Base-by-base conservation (phyloP, 23 red algal genomes). In the Gracilaria gracilis region DNA sequence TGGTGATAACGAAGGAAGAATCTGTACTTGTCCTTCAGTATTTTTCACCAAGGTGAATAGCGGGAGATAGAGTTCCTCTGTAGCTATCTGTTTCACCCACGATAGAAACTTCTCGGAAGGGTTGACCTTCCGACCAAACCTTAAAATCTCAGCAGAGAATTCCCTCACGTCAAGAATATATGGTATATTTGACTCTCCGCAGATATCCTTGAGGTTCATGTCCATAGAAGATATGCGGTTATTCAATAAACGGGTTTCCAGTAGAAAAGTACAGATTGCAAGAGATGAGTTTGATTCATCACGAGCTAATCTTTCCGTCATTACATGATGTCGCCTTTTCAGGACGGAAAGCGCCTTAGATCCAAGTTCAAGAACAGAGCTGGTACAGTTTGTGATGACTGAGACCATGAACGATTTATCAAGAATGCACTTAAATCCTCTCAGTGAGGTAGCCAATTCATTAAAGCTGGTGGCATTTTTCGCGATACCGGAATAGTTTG, bases 321-420 rank as follows among this genome's bases (percentile, higher is more conserved):
- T 49, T 77, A 77, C 46, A 51, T 20, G 72, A 57, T 75, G 39
- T 79, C 87, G 57, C 42, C 42, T 64, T 27, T 66, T 48, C 73
- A 90, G 47, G 9, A 53, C 34, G 8, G 24, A 50, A 40, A 79
- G 77, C 19, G 71, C 47, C 14, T 67, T 80, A 3, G 31, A 66
- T 4, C 57, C 87, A 35, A 90, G 74, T 8, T 64, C 24, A 17
- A 90, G 27, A 44, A 90, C 75, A 11, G 74, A 51, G 27, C 67
- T 49, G 21, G 61, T 35, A 11, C 75, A 57, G 9, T 81, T 59
- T 16, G 73, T 57, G 24, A 90, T 59, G 15, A 57, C 73, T 17
- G 74, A 80, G 34, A 51, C 40, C 75, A 90, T 90, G 75, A 90
- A 90, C 38, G 76, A 57, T 35, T 90, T 90, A 24, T 70, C 70